Conservation (phyloP, 257 asterid genomes). For the Schizonepeta tenuifolia region DNA sequence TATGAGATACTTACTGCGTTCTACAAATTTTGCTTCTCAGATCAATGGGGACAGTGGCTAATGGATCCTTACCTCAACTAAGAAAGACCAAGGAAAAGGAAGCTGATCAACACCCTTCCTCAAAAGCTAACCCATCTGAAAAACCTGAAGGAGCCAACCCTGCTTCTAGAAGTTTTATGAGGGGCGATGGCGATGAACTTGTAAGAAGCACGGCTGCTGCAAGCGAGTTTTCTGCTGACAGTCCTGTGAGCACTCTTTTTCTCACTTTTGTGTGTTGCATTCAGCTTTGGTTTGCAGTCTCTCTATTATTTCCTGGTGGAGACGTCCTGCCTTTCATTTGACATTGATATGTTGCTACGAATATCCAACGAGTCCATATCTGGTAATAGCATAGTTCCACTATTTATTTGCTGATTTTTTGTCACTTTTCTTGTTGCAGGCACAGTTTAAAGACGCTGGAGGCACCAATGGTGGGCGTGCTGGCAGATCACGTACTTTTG, state of each 20-base stretch:
- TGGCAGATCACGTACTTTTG: conserved; percentile 36
- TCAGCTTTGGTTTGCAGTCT: neutral
- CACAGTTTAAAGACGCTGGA: conserved; percentile 51
- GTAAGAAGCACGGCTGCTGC: conserved; percentile 48
- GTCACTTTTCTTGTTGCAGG: conserved; percentile 33
- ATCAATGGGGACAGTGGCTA: conserved; percentile 51
- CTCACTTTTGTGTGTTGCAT: neutral
- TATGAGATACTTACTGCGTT: conserved; percentile 21
- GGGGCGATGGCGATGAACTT: conserved; percentile 47
- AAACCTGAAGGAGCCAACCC: conserved; percentile 40
- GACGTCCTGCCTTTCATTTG: neutral
- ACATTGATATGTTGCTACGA: neutral
- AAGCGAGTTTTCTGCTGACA: conserved; percentile 69
- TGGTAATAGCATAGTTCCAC: neutral
- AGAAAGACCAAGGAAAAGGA: conserved; percentile 48
- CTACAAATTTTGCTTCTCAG: conserved; percentile 45
- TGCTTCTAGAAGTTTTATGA: conserved; percentile 35
- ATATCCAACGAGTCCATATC: neutral
- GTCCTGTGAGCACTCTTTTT: conserved; percentile 47
- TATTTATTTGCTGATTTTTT: neutral
- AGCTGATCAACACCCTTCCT: conserved; percentile 32
- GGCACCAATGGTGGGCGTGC: conserved; percentile 39
- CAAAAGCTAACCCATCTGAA: conserved; percentile 42
- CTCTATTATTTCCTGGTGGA: neutral
- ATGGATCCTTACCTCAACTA: conserved; percentile 56